Evolutionary conservation across 164 flowering plant genomes (phyloP), one percentile per base, ranked within the genome.

Genomic region (Umbilicus rupestris): DNA sequence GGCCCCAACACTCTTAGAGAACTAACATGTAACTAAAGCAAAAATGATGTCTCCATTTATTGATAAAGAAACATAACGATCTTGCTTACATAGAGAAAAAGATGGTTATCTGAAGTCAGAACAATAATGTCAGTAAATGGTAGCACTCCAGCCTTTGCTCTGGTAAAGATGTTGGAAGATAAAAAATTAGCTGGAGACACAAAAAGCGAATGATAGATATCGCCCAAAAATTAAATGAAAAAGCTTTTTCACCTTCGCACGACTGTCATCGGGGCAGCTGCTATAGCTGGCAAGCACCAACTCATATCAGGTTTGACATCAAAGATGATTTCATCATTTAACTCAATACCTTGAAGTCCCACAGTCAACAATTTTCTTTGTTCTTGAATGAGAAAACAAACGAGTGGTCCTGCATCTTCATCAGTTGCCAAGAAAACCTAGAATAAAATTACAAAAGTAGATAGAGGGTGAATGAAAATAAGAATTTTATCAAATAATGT

Each of bases 351-450:
- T 62, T 87, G 90, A 70, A 95, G 96, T 75, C 90, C 78, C 39
- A 95, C 71, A 24, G 80, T 81, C 62, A 88, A 76, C 66, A 95
- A 73, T 66, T 80, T 83, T 66, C 81, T 92, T 81, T 88, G 92
- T 72, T 90, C 97, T 81, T 77, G 85, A 63, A 87, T 84, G 73
- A 92, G 88, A 76, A 95, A 88, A 78, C 96, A 92, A 75, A 95
- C 76, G 16, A 89, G 59, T 59, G 94, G 97, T 31, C 79, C 74
- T n/a, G 84, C 86, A 75, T 89, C 97, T 78, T 78, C 89, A 74
- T 89, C 97, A 41, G 88, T 84, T 17, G 96, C 99, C 70, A 89
- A 65, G 76, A 95, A 95, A 20, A 92, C 94, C 99, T 95, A 75
- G 15, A 11, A 41, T 66, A 73, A 47, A 28, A 41, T 37, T 50